Evolutionary conservation across 306 rosid species (phyloP).

Genomic region (Cucumis melo): DNA sequence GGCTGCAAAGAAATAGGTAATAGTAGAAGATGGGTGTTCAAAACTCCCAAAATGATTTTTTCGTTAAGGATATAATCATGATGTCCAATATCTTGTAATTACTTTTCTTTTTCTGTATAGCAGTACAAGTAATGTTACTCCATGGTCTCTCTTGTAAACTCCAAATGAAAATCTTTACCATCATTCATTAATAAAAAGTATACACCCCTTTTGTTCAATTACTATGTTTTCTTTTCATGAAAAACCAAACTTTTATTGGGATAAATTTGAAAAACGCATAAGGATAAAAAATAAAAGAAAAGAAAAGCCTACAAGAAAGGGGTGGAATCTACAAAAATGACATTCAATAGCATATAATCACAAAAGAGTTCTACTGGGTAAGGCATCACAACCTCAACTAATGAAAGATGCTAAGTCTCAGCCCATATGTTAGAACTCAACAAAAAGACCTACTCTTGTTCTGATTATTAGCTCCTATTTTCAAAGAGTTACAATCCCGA

Average conservation of each 20-base stretch:
- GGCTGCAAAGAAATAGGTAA: slow-evolving; percentile 41
- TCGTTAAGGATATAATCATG: background rate
- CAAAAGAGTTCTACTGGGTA: background rate
- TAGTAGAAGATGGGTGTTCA: background rate
- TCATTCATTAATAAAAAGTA: slow-evolving; percentile 1
- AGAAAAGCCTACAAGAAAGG: too few relatives aligned
- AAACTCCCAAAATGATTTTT: background rate
- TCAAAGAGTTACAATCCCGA: background rate
- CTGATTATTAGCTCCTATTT: background rate
- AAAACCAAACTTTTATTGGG: too few relatives aligned
- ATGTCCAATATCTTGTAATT: background rate
- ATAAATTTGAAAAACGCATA: too few relatives aligned
- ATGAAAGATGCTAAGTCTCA: background rate
- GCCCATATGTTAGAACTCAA: background rate
- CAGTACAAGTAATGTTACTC: background rate
- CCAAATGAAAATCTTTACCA: background rate
- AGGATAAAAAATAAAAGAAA: too few relatives aligned
- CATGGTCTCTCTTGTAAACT: background rate
- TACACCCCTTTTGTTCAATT: background rate
- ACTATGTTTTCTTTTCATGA: background rate
- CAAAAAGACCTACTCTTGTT: background rate
- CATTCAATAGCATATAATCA: too few relatives aligned
- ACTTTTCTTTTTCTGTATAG: background rate
- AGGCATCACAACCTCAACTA: background rate
- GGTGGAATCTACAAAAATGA: too few relatives aligned